These are phyloP conservation scores for Penicillium desertorum DNA, from an alignment of 495 filamentous ascomycete species.

Conservation along the genomic window DNA sequence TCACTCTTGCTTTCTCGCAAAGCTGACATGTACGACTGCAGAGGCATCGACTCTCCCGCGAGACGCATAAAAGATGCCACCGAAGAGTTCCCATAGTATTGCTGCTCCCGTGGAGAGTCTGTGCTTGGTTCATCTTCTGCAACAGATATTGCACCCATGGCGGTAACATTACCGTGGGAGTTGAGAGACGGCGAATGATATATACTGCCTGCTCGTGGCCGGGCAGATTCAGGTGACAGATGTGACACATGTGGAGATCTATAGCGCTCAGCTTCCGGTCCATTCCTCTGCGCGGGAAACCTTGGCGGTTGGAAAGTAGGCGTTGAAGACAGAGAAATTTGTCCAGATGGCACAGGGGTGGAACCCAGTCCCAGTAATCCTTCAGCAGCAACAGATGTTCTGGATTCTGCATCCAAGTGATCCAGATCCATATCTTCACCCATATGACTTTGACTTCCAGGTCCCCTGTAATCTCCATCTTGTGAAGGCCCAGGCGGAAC, in stretches of 20 bases:
- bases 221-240: constrained; percentile 1
- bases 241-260: constrained; percentile 6
- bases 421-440: constrained; percentile 8
- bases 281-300: constrained; percentile 1
- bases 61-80: constrained; percentile 46
- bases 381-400: constrained; percentile 27
- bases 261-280: background rate
- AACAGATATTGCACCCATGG: constrained; percentile 37
- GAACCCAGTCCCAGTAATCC: constrained; percentile 26
- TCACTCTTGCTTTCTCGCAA: constrained; percentile 14
- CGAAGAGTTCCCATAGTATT: constrained; percentile 46
- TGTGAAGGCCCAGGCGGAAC: constrained; percentile 16
- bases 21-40: constrained; percentile 21
- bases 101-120: constrained; percentile 33
- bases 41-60: constrained; percentile 27
- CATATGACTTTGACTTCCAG: background rate
- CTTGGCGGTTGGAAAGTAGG: constrained; percentile 2
- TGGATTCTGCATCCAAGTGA: constrained; percentile 17
- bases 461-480: constrained; percentile 7
- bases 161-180: constrained; percentile 32
- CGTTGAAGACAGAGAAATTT: background rate
- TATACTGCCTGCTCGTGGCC: constrained; percentile 6
- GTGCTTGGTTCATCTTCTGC: constrained; percentile 26
- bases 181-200: constrained; percentile 25
- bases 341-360: background rate